Percentiles rank a stretch among this genome's conserved stretches.
phyloP scores from a whole-genome alignment of 352 stramenopile genomes.

The Globisporangium rhizosaccharum region DNA sequence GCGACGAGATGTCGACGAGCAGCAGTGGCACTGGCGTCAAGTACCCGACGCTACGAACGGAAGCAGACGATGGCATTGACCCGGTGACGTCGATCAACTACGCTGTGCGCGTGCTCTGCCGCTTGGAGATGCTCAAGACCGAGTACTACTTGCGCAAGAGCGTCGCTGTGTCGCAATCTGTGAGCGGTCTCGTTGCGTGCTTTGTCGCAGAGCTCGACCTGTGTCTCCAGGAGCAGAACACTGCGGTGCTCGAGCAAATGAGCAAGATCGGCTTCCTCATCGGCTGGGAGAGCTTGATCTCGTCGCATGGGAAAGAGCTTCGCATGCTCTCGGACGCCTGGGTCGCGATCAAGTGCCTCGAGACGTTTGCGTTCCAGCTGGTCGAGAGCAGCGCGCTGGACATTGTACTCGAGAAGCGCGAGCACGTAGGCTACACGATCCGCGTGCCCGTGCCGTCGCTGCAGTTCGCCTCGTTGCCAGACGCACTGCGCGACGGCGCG shows the following conservation, averaged over 20 bases:
- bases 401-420: slow-evolving; percentile 57
- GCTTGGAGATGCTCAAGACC: slow-evolving; percentile 64
- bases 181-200: slow-evolving; percentile 75
- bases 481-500: slow-evolving; percentile 37
- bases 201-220: slow-evolving; percentile 78
- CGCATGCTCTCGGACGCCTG: slow-evolving; percentile 92
- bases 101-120: slow-evolving; percentile 54
- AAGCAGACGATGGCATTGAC: slow-evolving; percentile 52
- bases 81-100: slow-evolving; percentile 48
- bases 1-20: slow-evolving; percentile 6
- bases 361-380: slow-evolving; percentile 83
- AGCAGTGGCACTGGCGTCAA: slow-evolving; percentile 29
- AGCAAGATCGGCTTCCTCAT: slow-evolving; percentile 83
- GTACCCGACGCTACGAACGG: slow-evolving; percentile 63
- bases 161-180: slow-evolving; percentile 76
- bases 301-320: slow-evolving; percentile 92
- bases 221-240: slow-evolving; percentile 54
- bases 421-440: slow-evolving; percentile 66
- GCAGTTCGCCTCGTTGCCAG: slow-evolving; percentile 45
- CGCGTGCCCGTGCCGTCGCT: slow-evolving; percentile 36
- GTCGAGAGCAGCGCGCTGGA: slow-evolving; percentile 33
- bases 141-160: slow-evolving; percentile 85
- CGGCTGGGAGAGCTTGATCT: slow-evolving; percentile 94
- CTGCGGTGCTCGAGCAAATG: slow-evolving; percentile 63
- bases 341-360: slow-evolving; percentile 85